These are phyloP conservation scores for Collybia sp. DNA, from an alignment of 768 basidiomycete genomes.

Conservation along the genomic window DNA sequence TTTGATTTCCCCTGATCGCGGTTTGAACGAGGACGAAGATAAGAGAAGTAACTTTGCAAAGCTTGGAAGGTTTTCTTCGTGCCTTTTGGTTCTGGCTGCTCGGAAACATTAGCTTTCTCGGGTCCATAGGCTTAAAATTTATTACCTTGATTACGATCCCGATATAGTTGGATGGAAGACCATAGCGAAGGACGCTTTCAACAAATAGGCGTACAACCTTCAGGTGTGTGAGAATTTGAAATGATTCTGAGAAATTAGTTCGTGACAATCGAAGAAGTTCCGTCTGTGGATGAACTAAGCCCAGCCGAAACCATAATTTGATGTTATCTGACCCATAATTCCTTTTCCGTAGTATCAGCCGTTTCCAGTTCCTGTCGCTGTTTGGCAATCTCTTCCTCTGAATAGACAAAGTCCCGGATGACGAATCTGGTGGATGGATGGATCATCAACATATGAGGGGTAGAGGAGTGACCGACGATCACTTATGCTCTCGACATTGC, in stretches of 20 bases:
- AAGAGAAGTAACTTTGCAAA: constrained; percentile 75
- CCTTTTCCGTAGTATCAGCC: constrained; percentile 87
- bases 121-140: not conserved
- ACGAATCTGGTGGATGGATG: constrained; percentile 61
- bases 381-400: constrained; percentile 75
- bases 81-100: constrained; percentile 81
- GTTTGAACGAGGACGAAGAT: constrained; percentile 71
- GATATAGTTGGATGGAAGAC: constrained; percentile 86
- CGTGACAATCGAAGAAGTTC: constrained; percentile 87
- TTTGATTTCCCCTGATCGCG: constrained; percentile 36
- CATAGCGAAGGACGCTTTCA: constrained; percentile 94
- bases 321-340: constrained; percentile 78
- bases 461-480: constrained; percentile 13
- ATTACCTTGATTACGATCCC: constrained; percentile 77
- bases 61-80: constrained; percentile 72
- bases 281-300: constrained; percentile 46
- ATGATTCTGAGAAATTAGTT: constrained; percentile 96
- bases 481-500: constrained; percentile 96
- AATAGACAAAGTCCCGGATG: constrained; percentile 90
- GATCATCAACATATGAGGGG: constrained; percentile 4
- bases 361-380: constrained; percentile 76
- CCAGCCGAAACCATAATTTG: not conserved
- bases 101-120: not conserved
- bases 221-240: constrained; percentile 89
- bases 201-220: constrained; percentile 90